Evolutionary conservation across 1,139 yeast genomes (phyloP).

Genomic region (Zygosaccharomyces pseudobailii): DNA sequence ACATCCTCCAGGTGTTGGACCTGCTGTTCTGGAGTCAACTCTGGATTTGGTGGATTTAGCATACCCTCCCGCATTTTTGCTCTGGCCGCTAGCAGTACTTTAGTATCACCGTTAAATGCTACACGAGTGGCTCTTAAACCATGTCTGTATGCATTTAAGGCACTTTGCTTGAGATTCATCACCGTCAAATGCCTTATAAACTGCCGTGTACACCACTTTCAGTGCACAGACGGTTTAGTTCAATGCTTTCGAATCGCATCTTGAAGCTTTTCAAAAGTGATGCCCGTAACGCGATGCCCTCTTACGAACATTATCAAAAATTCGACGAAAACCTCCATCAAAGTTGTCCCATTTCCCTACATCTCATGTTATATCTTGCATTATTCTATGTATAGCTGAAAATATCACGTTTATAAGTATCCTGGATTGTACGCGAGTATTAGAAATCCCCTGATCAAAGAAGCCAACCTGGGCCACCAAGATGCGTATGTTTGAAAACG

Average conservation of each 20-base stretch:
- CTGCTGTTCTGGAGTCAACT: constrained; percentile 46
- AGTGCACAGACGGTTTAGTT: background rate
- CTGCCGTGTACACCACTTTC: background rate
- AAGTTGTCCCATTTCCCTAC: background rate
- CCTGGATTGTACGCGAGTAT: background rate
- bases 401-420: background rate
- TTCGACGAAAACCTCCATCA: background rate
- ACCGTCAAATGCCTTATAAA: background rate
- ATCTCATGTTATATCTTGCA: background rate
- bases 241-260: background rate
- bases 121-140: constrained; percentile 66
- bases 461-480: constrained; percentile 10
- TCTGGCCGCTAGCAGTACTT: constrained; percentile 59
- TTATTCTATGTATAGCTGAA: background rate
- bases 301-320: background rate
- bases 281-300: background rate
- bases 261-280: background rate
- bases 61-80: constrained; percentile 59
- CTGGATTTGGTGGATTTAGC: constrained; percentile 39
- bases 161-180: constrained; percentile 21
- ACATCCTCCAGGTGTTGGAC: constrained; percentile 63
- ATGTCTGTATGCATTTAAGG: constrained; percentile 57
- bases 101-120: constrained; percentile 58
- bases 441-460: background rate
- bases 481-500: constrained; percentile 21